Evolutionary conservation across 108 stramenopile genomes (phyloP).

Genomic region (Pseudonitzschia multiseries): DNA sequence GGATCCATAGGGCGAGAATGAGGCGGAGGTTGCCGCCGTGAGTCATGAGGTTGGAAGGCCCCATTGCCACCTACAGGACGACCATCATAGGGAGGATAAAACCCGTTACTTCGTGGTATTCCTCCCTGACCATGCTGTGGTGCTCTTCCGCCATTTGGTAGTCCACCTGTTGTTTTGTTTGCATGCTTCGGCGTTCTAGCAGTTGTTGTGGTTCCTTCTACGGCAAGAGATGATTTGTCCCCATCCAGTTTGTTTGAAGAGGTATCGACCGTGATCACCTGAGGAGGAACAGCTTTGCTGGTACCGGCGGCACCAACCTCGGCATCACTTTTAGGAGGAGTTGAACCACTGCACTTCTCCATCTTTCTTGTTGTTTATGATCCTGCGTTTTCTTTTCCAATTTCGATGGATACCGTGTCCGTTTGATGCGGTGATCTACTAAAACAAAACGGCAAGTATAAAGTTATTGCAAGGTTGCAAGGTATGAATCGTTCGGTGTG

Average conservation of each 20-base stretch:
- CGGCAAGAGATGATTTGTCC: constrained; percentile 6
- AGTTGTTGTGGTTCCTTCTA: constrained; percentile 9
- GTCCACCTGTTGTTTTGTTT: constrained; percentile 38
- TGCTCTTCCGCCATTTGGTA: not conserved
- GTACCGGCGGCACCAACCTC: constrained; percentile 5
- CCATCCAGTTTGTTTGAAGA: constrained; percentile 17
- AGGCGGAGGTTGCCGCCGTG: constrained; percentile 26
- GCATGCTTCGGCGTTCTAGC: constrained; percentile 63
- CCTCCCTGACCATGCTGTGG: constrained; percentile 11
- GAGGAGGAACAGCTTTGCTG: constrained; percentile 8
- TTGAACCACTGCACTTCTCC: constrained; percentile 18
- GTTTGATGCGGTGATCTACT: constrained; percentile 10
- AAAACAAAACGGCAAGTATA: constrained; percentile 5
- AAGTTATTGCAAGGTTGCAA: constrained; percentile 15
- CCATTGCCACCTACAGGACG: constrained; percentile 38
- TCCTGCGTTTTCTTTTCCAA: constrained; percentile 9
- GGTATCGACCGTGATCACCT: constrained; percentile 19
- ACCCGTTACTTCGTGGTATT: constrained; percentile 15
- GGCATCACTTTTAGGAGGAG: constrained; percentile 12
- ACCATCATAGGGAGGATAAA: constrained; percentile 31
- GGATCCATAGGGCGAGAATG: constrained; percentile 9
- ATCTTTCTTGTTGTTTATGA: not conserved
- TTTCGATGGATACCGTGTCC: constrained; percentile 7
- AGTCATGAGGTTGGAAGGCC: constrained; percentile 50
- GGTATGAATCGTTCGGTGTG: constrained; percentile 1